phyloP scores from a whole-genome alignment of 2,329 filamentous ascomycete genomes.

The Aspergillus oerlinghausenensis region DNA sequence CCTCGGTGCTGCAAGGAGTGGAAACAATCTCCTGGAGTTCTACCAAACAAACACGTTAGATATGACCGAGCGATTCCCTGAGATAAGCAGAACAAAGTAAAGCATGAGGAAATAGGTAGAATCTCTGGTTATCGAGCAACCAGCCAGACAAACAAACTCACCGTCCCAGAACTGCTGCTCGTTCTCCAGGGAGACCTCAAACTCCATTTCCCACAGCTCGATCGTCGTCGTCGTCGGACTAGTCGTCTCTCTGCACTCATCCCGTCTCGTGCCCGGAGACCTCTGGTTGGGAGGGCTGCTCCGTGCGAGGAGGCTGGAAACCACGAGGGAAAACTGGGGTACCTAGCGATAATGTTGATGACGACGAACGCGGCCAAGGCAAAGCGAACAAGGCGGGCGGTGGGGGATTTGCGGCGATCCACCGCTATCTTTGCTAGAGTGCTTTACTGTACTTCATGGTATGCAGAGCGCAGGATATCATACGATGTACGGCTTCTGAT shows the following conservation, averaged over 20 bases:
- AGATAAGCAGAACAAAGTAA: not conserved
- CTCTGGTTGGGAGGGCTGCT: not conserved
- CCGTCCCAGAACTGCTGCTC: constrained; percentile 88
- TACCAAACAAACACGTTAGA: constrained; percentile 29
- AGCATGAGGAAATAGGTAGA: constrained; percentile 20
- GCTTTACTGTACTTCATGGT: not conserved
- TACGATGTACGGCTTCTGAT: not conserved
- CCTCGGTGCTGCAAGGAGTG: constrained; percentile 55
- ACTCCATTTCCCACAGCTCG: constrained; percentile 55
- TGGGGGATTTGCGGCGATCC: constrained; percentile 1
- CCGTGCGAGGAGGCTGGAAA: constrained; percentile 12
- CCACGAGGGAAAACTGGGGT: not conserved
- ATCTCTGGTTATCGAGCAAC: not conserved
- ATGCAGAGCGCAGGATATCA: not conserved
- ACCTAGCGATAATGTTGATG: not conserved
- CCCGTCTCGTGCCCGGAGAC: constrained; percentile 23
- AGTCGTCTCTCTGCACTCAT: constrained; percentile 32
- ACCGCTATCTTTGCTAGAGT: not conserved
- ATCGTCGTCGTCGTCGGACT: constrained; percentile 31
- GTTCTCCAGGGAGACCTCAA: constrained; percentile 68
- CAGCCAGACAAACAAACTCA: constrained; percentile 40
- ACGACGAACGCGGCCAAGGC: not conserved
- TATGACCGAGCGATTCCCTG: not conserved
- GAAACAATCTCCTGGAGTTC: constrained; percentile 65
- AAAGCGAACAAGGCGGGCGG: not conserved